Conservation (phyloP, 306 rosid genomes). For the Hippophae rhamnoides region DNA sequence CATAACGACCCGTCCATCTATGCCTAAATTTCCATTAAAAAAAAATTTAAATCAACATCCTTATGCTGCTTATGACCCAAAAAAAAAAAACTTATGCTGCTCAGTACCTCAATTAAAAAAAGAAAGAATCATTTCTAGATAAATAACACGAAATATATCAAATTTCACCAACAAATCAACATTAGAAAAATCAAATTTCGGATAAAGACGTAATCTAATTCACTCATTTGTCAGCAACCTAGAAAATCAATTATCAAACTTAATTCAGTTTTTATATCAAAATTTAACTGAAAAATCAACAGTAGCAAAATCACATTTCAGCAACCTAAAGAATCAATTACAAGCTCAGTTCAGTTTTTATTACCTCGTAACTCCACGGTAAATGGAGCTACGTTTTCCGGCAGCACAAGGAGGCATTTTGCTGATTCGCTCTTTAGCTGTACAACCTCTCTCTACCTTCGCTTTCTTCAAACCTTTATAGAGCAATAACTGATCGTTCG, state of each 20-base stretch:
- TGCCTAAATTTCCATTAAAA: constrained; percentile 48
- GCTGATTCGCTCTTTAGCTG: constrained; percentile 96
- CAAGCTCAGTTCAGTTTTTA: not conserved
- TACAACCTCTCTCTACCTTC: constrained; percentile 89
- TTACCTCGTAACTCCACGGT: constrained; percentile 97
- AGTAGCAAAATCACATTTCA: not conserved
- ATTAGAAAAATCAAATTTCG: too few species aligned
- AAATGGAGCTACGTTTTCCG: constrained; percentile 92
- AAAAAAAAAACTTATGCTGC: not conserved
- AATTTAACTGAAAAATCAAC: not conserved
- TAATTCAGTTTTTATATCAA: too few species aligned
- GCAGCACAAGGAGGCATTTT: constrained; percentile 99
- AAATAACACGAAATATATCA: too few species aligned
- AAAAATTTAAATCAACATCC: not conserved
- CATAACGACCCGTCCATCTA: constrained; percentile 99
- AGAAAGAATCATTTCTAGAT: too few species aligned
- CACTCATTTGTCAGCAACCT: too few species aligned
- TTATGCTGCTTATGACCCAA: not conserved
- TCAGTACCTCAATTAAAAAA: not conserved
- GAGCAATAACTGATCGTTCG: constrained; percentile 57
- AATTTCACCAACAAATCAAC: too few species aligned
- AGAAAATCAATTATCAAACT: too few species aligned
- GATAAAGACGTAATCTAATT: too few species aligned
- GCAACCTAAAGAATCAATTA: not conserved
- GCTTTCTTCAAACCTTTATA: constrained; percentile 86